phyloP scores from a whole-genome alignment of 768 basidiomycete genomes.

The Exsudoporus frostii region DNA sequence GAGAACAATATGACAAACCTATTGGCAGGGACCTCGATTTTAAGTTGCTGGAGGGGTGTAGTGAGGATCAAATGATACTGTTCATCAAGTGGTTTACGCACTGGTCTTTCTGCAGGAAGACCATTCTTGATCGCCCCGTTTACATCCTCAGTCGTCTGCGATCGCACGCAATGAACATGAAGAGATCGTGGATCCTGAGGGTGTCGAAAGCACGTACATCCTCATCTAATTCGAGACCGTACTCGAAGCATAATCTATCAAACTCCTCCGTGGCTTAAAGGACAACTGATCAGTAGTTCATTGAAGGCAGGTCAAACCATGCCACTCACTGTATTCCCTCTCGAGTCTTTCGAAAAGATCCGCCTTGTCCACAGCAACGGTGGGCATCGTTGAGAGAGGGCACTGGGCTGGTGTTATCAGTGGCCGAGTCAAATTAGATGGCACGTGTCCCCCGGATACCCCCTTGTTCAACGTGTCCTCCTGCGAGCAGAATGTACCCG shows the following conservation, averaged over 20 bases:
- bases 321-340: slow-evolving; percentile 66
- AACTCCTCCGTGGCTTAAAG: slow-evolving; percentile 86
- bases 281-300: slow-evolving; percentile 9
- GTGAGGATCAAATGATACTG: slow-evolving; percentile 2
- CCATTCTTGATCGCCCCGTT: slow-evolving; percentile 80
- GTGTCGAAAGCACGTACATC: slow-evolving; percentile 59
- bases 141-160: slow-evolving; percentile 85
- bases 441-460: slow-evolving; percentile 22
- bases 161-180: background rate
- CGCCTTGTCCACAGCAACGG: slow-evolving; percentile 91
- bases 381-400: slow-evolving; percentile 64
- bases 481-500: slow-evolving; percentile 6
- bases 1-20: slow-evolving; percentile 45
- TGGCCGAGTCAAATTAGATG: background rate
- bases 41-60: slow-evolving; percentile 68
- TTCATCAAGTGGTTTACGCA: slow-evolving; percentile 33
- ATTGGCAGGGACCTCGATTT: slow-evolving; percentile 99
- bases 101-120: slow-evolving; percentile 80
- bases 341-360: slow-evolving; percentile 90
- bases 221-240: slow-evolving; percentile 96
- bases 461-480: background rate
- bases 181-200: background rate
- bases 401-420: background rate
- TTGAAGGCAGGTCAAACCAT: slow-evolving; percentile 2
- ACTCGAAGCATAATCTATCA: slow-evolving; percentile 94